A percentile compares a stretch with the other conserved stretches of the same genome.
phyloP scores from a whole-genome alignment of 306 rosid genomes.

The Sindora glabra region DNA sequence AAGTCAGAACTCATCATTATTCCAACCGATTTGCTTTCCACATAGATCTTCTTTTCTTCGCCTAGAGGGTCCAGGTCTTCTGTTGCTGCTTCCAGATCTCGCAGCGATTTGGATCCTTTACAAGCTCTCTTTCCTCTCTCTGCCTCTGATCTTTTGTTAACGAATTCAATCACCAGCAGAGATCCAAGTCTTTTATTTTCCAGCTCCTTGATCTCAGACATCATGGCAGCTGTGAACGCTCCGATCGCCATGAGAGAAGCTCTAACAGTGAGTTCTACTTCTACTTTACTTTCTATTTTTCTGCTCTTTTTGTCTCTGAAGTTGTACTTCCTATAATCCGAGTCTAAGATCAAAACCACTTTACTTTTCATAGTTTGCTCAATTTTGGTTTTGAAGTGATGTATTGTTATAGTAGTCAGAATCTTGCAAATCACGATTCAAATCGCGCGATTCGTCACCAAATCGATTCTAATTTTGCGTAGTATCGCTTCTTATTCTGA shows the following conservation, averaged over 20 bases:
- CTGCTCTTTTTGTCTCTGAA: slow-evolving; percentile 13
- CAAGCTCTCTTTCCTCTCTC: background rate
- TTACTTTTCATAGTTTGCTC: too few relatives aligned
- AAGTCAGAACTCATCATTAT: too few relatives aligned
- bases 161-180: slow-evolving; percentile 21
- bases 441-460: too few relatives aligned
- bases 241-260: slow-evolving; percentile 97
- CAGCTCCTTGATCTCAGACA: slow-evolving; percentile 43
- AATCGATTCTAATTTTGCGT: too few relatives aligned
- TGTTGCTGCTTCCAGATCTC: slow-evolving; percentile 55
- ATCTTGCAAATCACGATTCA: too few relatives aligned
- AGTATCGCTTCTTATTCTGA: too few relatives aligned
- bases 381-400: too few relatives aligned
- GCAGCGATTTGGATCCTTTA: slow-evolving; percentile 43
- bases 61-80: slow-evolving; percentile 39
- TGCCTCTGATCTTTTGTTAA: slow-evolving; percentile 14
- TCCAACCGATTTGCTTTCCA: too few relatives aligned
- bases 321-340: slow-evolving; percentile 12
- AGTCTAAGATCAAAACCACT: background rate
- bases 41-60: slow-evolving; percentile 29
- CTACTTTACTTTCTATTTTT: background rate
- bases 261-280: slow-evolving; percentile 56
- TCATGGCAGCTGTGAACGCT: slow-evolving; percentile 96
- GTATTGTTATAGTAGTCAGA: background rate
- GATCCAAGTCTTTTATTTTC: slow-evolving; percentile 36